These are phyloP conservation scores for Fragosphaeria purpurea DNA, from an alignment of 2,329 filamentous ascomycete genomes.

Conservation along the genomic window DNA sequence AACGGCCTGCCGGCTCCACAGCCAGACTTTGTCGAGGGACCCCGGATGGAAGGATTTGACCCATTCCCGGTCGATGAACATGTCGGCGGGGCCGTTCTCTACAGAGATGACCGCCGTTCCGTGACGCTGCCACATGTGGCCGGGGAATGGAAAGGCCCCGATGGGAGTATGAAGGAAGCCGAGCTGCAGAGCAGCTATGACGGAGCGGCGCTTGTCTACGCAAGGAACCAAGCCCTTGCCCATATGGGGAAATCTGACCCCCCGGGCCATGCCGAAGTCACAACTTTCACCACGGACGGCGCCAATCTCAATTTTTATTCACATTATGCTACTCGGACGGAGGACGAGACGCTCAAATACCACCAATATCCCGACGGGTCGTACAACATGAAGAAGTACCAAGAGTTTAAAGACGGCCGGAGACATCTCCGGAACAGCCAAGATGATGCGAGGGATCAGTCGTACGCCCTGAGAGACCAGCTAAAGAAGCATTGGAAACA, in stretches of 20 bases:
- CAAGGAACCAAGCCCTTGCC: constrained; percentile 17
- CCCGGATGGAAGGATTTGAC: constrained; percentile 8
- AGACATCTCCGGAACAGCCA: constrained; percentile 5
- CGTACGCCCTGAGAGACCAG: constrained; percentile 5
- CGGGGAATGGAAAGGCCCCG: constrained; percentile 16
- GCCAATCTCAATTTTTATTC: constrained; percentile 16
- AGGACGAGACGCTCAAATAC: constrained; percentile 6
- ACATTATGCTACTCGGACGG: constrained; percentile 15
- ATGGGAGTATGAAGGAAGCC: constrained; percentile 10
- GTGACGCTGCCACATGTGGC: constrained; percentile 19
- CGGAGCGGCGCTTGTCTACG: constrained; percentile 20
- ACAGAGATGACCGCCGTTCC: constrained; percentile 11
- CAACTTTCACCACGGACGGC: constrained; percentile 20
- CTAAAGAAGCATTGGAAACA: constrained; percentile 4
- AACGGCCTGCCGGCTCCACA: constrained; percentile 18
- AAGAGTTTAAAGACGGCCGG: constrained; percentile 1
- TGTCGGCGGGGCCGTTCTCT: constrained; percentile 12
- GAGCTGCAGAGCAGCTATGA: constrained; percentile 10
- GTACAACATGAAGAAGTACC: constrained; percentile 6
- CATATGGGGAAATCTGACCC: constrained; percentile 12
- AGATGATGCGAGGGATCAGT: constrained; percentile 6
- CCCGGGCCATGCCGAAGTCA: constrained; percentile 14
- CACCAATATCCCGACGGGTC: constrained; percentile 15
- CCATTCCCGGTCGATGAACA: constrained; percentile 9
- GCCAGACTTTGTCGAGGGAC: constrained; percentile 20